These are phyloP conservation scores for Torrubiella hemipterigena DNA, from an alignment of 2,329 filamentous ascomycete species.

Conservation along the genomic window DNA sequence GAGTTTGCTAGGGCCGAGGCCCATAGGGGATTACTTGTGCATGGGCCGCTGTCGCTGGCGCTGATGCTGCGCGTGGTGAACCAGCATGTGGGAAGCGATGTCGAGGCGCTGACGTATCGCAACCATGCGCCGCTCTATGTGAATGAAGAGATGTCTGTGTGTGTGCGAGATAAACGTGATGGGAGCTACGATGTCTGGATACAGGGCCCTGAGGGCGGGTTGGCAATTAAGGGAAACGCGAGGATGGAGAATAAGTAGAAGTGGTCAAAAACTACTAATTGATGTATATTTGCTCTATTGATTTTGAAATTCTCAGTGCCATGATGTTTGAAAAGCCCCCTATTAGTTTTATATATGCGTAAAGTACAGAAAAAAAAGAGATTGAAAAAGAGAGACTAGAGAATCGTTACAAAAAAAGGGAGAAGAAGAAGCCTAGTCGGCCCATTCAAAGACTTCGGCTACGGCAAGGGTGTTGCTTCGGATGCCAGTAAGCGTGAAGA, in stretches of 20 bases:
- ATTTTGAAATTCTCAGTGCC: too few relatives aligned
- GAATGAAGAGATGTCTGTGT: constrained; percentile 57
- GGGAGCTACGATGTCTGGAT: constrained; percentile 52
- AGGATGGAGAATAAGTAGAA: constrained; percentile 9
- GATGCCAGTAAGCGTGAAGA: constrained; percentile 61
- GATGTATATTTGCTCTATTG: not conserved
- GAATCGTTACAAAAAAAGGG: not conserved
- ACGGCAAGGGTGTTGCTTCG: constrained; percentile 69
- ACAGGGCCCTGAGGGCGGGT: constrained; percentile 45
- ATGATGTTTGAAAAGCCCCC: too few relatives aligned
- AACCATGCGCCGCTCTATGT: constrained; percentile 77
- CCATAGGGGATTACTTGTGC: constrained; percentile 65
- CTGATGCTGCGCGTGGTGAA: constrained; percentile 59
- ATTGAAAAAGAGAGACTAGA: not conserved
- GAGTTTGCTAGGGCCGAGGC: constrained; percentile 63
- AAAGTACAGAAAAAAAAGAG: not conserved
- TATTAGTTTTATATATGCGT: too few relatives aligned
- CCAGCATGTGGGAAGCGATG: constrained; percentile 13
- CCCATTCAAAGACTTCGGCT: constrained; percentile 80
- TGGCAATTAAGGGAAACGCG: constrained; percentile 49
- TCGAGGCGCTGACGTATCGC: constrained; percentile 58
- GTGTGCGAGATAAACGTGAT: constrained; percentile 32
- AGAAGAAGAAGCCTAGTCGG: too few relatives aligned
- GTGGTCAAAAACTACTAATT: too few relatives aligned
- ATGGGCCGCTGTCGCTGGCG: constrained; percentile 71